Conservation (phyloP, 139 green algal species). For the Micromonas commoda region DNA sequence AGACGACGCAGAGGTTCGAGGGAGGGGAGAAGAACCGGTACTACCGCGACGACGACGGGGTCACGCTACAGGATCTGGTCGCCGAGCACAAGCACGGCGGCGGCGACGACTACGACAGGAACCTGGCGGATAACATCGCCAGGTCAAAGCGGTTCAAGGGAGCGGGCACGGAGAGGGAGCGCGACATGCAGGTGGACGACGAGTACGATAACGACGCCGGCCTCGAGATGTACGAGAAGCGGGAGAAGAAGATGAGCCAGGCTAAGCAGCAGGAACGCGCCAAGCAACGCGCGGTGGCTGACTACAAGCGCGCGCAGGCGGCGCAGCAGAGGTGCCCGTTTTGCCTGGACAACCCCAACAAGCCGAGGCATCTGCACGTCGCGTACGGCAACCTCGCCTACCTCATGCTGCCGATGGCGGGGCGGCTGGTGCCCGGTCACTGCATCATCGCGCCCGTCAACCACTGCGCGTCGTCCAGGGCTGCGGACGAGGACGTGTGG, state of each 20-base stretch:
- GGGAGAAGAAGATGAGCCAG: slow-evolving; percentile 29
- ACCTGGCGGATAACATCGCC: slow-evolving; percentile 68
- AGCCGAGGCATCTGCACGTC: slow-evolving; percentile 64
- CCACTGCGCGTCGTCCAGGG: slow-evolving; percentile 32
- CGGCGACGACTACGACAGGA: slow-evolving; percentile 48
- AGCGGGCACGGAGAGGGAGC: not conserved
- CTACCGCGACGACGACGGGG: slow-evolving; percentile 78
- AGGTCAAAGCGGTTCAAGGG: slow-evolving; percentile 22
- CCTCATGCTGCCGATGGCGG: slow-evolving; percentile 64
- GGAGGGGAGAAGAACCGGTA: slow-evolving; percentile 61
- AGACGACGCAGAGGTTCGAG: slow-evolving; percentile 30
- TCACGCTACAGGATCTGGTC: slow-evolving; percentile 63
- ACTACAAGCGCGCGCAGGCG: slow-evolving; percentile 26
- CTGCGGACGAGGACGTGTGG: slow-evolving; percentile 65
- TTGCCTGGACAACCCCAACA: slow-evolving; percentile 40
- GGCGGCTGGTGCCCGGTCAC: slow-evolving; percentile 71
- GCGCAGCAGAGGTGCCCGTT: slow-evolving; percentile 33
- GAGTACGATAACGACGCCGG: slow-evolving; percentile 92
- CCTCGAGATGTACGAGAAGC: slow-evolving; percentile 61
- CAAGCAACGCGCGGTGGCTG: slow-evolving; percentile 41
- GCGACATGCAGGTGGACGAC: slow-evolving; percentile 65
- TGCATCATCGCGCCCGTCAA: slow-evolving; percentile 72
- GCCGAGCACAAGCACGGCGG: slow-evolving; percentile 57
- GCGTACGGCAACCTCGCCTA: slow-evolving; percentile 69
- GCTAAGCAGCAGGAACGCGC: slow-evolving; percentile 29